Conservation (phyloP, 1,284 basidiomycete species). For the Cronartium quercuum region DNA sequence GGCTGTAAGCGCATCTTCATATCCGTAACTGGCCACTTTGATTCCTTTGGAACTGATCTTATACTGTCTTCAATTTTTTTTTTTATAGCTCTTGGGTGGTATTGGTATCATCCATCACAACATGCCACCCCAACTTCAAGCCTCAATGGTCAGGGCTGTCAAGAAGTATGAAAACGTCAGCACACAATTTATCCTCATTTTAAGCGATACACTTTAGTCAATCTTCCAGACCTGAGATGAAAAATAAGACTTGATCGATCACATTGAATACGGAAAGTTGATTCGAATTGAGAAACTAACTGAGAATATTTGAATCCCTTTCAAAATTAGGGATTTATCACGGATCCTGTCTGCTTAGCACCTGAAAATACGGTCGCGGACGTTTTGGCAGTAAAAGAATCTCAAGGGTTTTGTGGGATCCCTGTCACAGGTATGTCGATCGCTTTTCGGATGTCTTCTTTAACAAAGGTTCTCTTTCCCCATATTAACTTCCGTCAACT, state of each 20-base stretch:
- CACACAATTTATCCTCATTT: neutral
- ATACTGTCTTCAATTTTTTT: constrained; percentile 41
- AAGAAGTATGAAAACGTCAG: constrained; percentile 59
- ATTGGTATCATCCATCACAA: constrained; percentile 99
- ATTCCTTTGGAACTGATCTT: neutral
- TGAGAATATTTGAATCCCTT: constrained; percentile 52
- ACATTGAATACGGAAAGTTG: neutral
- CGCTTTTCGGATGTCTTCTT: constrained; percentile 20
- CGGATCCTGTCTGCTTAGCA: constrained; percentile 80
- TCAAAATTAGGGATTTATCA: constrained; percentile 98
- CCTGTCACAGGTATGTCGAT: constrained; percentile 81
- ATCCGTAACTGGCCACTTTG: neutral
- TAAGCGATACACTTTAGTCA: neutral
- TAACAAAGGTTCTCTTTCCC: constrained; percentile 41
- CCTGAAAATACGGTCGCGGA: constrained; percentile 75
- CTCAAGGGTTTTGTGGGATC: constrained; percentile 91
- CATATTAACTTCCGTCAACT: neutral
- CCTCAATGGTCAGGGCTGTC: constrained; percentile 91
- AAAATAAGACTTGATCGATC: neutral
- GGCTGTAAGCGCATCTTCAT: constrained; percentile 57
- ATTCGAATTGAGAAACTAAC: no score
- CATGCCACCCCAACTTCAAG: constrained; percentile 78
- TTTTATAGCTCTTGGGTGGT: constrained; percentile 73
- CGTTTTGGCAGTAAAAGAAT: constrained; percentile 85
- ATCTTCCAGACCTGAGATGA: neutral